These are phyloP conservation scores for Blastobotrys americana DNA, from an alignment of 805 yeast genomes.

Conservation along the genomic window DNA sequence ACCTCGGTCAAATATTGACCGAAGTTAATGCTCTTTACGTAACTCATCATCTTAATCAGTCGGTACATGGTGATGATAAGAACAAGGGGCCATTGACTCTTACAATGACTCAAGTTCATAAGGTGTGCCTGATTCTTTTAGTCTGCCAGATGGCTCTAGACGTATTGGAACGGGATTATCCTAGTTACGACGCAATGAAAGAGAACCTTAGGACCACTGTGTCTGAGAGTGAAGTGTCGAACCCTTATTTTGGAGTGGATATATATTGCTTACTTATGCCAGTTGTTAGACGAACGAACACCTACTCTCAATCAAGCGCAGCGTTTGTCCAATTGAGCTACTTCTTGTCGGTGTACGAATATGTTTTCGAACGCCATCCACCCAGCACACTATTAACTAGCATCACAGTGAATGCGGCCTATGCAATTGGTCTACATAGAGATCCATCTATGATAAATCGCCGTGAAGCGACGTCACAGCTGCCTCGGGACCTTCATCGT, in stretches of 20 bases:
- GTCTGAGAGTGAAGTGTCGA: neutral
- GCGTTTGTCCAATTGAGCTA: conserved; percentile 21
- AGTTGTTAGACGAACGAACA: conserved; percentile 9
- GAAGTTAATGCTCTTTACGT: conserved; percentile 11
- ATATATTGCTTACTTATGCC: conserved; percentile 10
- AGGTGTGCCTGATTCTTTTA: conserved; percentile 13
- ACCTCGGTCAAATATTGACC: conserved; percentile 12
- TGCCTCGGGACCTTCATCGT: conserved; percentile 17
- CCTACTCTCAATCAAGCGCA: conserved; percentile 14
- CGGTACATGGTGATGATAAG: conserved; percentile 2
- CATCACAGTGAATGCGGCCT: conserved; percentile 21
- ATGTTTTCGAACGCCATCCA: neutral
- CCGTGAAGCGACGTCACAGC: neutral
- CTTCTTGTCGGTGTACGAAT: conserved; percentile 14
- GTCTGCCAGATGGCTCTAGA: conserved; percentile 12
- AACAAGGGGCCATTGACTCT: conserved; percentile 7
- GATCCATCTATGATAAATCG: conserved; percentile 19
- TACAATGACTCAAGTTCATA: conserved; percentile 14
- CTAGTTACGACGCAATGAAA: neutral
- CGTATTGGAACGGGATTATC: conserved; percentile 7
- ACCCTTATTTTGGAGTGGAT: conserved; percentile 13
- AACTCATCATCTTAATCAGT: neutral
- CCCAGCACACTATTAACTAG: neutral
- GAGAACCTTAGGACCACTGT: neutral
- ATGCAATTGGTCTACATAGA: conserved; percentile 25